A percentile compares a stretch with the other conserved stretches of the same genome.
Evolutionary conservation across 139 green algal species (phyloP).

Genomic region (Chlorella sp.): DNA sequence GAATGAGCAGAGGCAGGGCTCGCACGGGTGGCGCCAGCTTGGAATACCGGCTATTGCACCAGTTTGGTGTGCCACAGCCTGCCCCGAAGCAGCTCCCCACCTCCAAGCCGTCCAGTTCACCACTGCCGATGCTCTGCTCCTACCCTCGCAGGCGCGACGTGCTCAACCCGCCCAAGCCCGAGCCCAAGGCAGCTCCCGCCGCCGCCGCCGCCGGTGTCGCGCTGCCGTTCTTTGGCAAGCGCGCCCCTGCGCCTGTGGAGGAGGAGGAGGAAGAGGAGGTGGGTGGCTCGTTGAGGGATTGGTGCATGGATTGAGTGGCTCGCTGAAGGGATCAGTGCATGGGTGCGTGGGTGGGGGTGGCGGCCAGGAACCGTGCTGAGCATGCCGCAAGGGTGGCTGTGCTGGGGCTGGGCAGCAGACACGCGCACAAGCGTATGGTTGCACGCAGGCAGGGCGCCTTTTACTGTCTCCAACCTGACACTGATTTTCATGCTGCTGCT

Average conservation of each 20-base stretch:
- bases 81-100: neutral
- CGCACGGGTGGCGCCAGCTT: too few species aligned
- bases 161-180: conserved; percentile 42
- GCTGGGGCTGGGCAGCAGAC: too few species aligned
- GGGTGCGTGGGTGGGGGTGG: neutral
- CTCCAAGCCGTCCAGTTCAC: neutral
- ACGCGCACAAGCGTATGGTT: too few species aligned
- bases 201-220: neutral
- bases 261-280: conserved; percentile 43
- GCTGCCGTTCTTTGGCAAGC: conserved; percentile 14
- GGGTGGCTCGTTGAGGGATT: neutral
- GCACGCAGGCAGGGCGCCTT: too few species aligned
- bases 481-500: neutral
- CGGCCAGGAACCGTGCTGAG: too few species aligned
- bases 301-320: too few species aligned
- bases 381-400: too few species aligned
- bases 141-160: conserved; percentile 1
- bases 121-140: neutral
- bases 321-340: too few species aligned
- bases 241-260: conserved; percentile 6
- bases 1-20: too few species aligned
- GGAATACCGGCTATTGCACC: neutral
- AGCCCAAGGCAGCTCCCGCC: neutral
- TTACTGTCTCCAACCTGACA: too few species aligned
- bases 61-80: neutral